phyloP scores from a whole-genome alignment of 345 rosid genomes.

The Gossypium bickii region DNA sequence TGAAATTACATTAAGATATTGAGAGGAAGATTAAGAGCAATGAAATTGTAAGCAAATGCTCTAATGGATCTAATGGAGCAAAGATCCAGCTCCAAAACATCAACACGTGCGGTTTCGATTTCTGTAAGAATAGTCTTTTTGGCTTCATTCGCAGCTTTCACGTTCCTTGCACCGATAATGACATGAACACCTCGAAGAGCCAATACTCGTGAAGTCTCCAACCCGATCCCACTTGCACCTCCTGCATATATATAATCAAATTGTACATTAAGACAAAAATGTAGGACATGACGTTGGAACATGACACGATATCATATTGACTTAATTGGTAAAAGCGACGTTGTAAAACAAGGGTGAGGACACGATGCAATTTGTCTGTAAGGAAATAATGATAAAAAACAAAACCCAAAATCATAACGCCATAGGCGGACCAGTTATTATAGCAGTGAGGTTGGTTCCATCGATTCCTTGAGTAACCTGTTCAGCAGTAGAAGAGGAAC shows the following conservation, averaged over 20 bases:
- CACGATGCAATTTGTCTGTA: background rate
- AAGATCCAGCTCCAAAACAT: constrained; percentile 50
- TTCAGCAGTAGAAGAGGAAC: constrained; percentile 84
- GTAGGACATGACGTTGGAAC: background rate
- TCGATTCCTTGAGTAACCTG: constrained; percentile 65
- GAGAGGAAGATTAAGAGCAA: constrained; percentile 54
- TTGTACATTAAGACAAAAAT: background rate
- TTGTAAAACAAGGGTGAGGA: background rate
- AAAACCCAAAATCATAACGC: background rate
- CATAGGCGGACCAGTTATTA: constrained; percentile 55
- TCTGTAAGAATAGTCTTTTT: constrained; percentile 36
- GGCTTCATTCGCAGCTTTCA: constrained; percentile 67
- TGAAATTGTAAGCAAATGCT: constrained; percentile 40
- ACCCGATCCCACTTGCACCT: constrained; percentile 89
- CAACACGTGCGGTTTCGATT: constrained; percentile 31
- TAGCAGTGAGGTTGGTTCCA: constrained; percentile 60
- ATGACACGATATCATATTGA: background rate
- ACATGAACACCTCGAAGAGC: constrained; percentile 66
- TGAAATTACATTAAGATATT: constrained; percentile 51
- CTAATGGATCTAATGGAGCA: constrained; percentile 46
- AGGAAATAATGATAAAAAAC: background rate
- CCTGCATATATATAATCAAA: constrained; percentile 33
- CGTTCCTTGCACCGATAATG: constrained; percentile 72
- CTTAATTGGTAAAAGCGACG: background rate
- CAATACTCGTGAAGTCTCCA: constrained; percentile 83